These are phyloP conservation scores for Polytolypa hystricis DNA, from an alignment of 2,329 filamentous ascomycete species.

Conservation along the genomic window DNA sequence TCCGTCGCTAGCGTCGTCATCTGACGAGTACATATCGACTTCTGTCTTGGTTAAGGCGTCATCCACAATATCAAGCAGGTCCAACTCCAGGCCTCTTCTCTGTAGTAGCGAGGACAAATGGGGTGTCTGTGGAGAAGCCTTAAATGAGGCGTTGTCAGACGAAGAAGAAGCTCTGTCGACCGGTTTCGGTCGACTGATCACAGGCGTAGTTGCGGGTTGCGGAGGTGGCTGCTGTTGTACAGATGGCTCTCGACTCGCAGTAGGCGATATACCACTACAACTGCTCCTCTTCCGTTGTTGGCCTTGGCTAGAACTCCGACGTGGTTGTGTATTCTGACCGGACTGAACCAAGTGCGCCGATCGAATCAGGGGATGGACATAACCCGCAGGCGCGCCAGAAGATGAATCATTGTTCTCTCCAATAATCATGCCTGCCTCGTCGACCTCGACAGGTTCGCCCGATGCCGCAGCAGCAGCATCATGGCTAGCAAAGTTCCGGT, in stretches of 20 bases:
- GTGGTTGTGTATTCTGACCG: conserved; percentile 16
- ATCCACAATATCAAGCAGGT: conserved; percentile 50
- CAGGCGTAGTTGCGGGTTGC: conserved; percentile 7
- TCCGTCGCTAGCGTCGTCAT: conserved; percentile 28
- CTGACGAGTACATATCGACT: conserved; percentile 29
- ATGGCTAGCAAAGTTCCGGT: conserved; percentile 87
- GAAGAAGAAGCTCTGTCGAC: conserved; percentile 7
- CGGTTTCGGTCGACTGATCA: neutral
- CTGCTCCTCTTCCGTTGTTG: conserved; percentile 8
- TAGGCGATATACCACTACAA: neutral
- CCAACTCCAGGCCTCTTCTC: conserved; percentile 48
- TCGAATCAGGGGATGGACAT: conserved; percentile 53
- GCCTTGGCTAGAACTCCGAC: conserved; percentile 10
- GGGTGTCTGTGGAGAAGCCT: conserved; percentile 49
- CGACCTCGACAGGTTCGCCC: conserved; percentile 67
- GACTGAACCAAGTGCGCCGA: conserved; percentile 39
- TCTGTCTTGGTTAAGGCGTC: conserved; percentile 37
- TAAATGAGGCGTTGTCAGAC: conserved; percentile 33
- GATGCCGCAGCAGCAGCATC: conserved; percentile 85
- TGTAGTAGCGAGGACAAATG: conserved; percentile 57
- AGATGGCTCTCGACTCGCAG: conserved; percentile 8
- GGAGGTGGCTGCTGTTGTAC: conserved; percentile 16
- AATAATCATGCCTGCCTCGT: conserved; percentile 43
- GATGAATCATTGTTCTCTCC: conserved; percentile 26
- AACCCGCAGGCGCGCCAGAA: conserved; percentile 32